Evolutionary conservation across 2,329 filamentous ascomycete genomes (phyloP).

Genomic region (Diaporthe ampelina): DNA sequence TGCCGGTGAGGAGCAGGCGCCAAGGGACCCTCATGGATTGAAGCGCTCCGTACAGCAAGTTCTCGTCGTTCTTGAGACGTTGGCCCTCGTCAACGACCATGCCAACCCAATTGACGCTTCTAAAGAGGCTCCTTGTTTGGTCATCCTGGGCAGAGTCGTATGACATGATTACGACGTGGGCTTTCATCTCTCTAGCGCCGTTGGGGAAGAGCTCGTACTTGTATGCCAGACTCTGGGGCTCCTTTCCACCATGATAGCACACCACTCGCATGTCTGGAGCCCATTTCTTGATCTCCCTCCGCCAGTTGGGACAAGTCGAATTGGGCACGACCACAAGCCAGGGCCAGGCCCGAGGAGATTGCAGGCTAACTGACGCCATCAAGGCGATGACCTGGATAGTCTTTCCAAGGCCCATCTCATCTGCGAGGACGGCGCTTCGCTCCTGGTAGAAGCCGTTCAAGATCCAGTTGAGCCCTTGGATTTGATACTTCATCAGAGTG

Average conservation of each 20-base stretch:
- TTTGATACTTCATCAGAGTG: constrained; percentile 91
- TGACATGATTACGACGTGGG: constrained; percentile 94
- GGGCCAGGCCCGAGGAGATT: constrained; percentile 83
- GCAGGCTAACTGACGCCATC: constrained; percentile 79
- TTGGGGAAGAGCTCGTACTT: constrained; percentile 88
- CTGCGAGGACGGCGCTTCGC: constrained; percentile 91
- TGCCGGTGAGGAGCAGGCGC: constrained; percentile 88
- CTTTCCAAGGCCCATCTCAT: constrained; percentile 98
- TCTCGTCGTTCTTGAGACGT: constrained; percentile 92
- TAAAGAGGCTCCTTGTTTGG: constrained; percentile 75
- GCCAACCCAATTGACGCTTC: constrained; percentile 83
- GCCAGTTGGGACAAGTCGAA: constrained; percentile 97
- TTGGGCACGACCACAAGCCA: constrained; percentile 96
- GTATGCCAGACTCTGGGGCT: constrained; percentile 81
- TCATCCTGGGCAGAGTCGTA: constrained; percentile 90
- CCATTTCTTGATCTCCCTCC: constrained; percentile 95
- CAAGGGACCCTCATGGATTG: constrained; percentile 83
- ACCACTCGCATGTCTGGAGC: constrained; percentile 87
- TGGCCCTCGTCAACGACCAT: constrained; percentile 96
- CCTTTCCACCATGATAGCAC: constrained; percentile 87
- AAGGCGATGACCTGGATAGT: constrained; percentile 93
- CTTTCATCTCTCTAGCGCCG: constrained; percentile 77
- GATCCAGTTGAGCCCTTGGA: constrained; percentile 95
- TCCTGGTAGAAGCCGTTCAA: constrained; percentile 88
- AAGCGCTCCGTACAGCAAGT: constrained; percentile 82